Base-by-base conservation (phyloP, 768 basidiomycete genomes). In the Podaxis sp. region DNA sequence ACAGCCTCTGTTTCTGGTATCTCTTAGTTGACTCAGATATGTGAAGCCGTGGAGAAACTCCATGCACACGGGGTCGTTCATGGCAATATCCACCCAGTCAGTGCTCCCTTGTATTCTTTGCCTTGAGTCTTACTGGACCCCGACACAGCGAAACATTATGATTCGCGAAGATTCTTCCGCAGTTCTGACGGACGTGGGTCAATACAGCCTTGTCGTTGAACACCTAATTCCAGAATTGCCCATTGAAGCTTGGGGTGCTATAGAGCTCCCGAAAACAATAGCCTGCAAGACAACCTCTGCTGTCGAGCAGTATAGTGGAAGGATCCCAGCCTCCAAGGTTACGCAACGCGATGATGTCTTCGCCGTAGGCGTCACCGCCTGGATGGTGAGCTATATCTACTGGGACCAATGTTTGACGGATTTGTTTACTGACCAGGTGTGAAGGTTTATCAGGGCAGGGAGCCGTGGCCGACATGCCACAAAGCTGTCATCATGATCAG, bases 1-100 rank as follows among this genome's bases (percentile, higher is more conserved):
- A 22, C 13, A 0, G 0, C 5, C 13, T 17, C 9, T 0, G 3
- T 40, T 25, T 11, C 25, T 7, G 38, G 19, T n/a, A 38, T 15
- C 37, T 22, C 37, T 24, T 3, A 59, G 58, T 17, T 40, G 33
- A 7, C 22, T 13, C 58, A 59, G 33, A 40, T 51, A 6, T 59
- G 58, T 17, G n/a, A 51, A 13, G 58, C 58, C 6, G 50, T 33
- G 11, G 49, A 40, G 24, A 2, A 9, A 8, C 36, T 59, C 9
- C 58, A 59, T n/a, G 12, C 38, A 9, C 12, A 41, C 4, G n/a
- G 25, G 0, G 11, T 59, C 24, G 15, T 27, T 25, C 58, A 59
- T 17, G 58, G 58, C 11, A 59, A 59, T 13, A 52, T 59, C 22
- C 49, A 59, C 22, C 50, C 24, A 4, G 58, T 59, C 13, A 25